Base-by-base conservation (phyloP, 2,329 filamentous ascomycete genomes). In the Botrytis aclada region DNA sequence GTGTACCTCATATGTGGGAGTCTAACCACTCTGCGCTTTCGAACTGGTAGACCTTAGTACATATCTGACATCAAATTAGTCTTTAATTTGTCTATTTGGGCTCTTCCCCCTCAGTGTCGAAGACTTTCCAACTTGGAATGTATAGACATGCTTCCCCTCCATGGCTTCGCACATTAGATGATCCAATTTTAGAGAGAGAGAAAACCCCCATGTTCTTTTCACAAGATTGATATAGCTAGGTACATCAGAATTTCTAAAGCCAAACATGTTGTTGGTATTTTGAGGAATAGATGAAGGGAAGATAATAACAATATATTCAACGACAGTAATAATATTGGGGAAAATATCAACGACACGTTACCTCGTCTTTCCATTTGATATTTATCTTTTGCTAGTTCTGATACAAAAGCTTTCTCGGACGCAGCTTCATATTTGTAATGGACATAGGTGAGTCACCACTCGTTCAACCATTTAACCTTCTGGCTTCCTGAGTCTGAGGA, bases 1-100 rank as follows among this genome's bases (percentile, higher is more conserved):
- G 4, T 56, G 8, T n/a, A 0, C 2, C 54, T 32, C 6, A 0
- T 18, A 1, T 8, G 5, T 16, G 39, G 12, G 39, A n/a, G n/a
- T n/a, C n/a, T n/a, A n/a, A n/a, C n/a, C n/a, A n/a, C n/a, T n/a
- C n/a, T n/a, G n/a, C n/a, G n/a, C n/a, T n/a, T n/a, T n/a, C n/a
- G n/a, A n/a, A n/a, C n/a, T n/a, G n/a, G n/a, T n/a, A n/a, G n/a
- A n/a, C n/a, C n/a, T n/a, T n/a, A n/a, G n/a, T n/a, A n/a, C n/a
- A n/a, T n/a, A n/a, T n/a, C n/a, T n/a, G n/a, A n/a, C n/a, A n/a
- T n/a, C n/a, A n/a, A n/a, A n/a, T n/a, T n/a, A n/a, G 29, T 3
- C 16, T 9, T 32, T 9, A 29, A 32, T 18, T 9, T 18, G n/a
- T 18, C n/a, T 8, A 18, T 18, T 7, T 7, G 3, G 14, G 16